Percentiles rank a stretch among this genome's conserved stretches.
Conservation (phyloP, 2,329 filamentous ascomycete species). For the Fusarium sulawesiense region DNA sequence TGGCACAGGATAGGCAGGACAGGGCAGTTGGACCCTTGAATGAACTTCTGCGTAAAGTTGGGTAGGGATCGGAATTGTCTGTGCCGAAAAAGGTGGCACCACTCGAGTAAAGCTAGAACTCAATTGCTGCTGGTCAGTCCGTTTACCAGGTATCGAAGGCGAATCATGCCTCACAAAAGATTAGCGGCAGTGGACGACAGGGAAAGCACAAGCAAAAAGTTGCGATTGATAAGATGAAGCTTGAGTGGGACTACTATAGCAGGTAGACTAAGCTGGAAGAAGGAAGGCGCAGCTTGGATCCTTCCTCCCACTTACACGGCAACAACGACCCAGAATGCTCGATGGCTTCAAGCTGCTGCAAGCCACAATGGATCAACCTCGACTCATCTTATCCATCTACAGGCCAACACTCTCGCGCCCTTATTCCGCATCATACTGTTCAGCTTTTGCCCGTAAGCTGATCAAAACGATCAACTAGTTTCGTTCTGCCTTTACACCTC, state of each 20-base stretch:
- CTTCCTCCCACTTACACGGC: constrained; percentile 10
- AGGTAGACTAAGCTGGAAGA: not conserved
- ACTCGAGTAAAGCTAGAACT: not conserved
- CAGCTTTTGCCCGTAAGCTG: not conserved
- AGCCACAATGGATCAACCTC: constrained; percentile 32
- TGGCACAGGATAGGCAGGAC: constrained; percentile 30
- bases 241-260: not conserved
- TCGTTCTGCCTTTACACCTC: constrained; percentile 6
- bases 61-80: constrained; percentile 13
- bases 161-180: constrained; percentile 11
- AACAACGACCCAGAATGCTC: constrained; percentile 14
- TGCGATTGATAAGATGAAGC: constrained; percentile 45
- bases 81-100: constrained; percentile 15
- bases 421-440: constrained; percentile 29
- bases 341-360: constrained; percentile 28
- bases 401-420: constrained; percentile 7
- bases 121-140: constrained; percentile 1
- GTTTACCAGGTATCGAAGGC: not conserved
- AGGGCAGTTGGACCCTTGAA: not conserved
- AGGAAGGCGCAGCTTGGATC: not conserved
- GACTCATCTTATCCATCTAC: constrained; percentile 30
- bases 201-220: constrained; percentile 2
- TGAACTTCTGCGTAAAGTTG: not conserved
- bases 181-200: constrained; percentile 7
- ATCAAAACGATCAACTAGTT: constrained; percentile 21